Conservation (phyloP, 2,329 filamentous ascomycete genomes). For the Diaporthe humulicola region DNA sequence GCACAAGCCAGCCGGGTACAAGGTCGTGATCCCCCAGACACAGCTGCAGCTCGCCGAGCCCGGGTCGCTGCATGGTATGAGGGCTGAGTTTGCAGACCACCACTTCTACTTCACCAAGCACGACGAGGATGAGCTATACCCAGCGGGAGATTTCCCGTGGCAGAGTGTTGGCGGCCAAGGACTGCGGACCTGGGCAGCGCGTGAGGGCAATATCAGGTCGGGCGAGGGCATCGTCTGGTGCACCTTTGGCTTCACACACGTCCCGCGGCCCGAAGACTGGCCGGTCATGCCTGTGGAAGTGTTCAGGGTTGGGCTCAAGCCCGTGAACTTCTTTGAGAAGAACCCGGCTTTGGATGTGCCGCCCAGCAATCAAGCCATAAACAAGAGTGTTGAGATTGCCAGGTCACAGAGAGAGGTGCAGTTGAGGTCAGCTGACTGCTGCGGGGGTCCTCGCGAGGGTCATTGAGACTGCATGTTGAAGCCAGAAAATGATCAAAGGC, state of each 20-base stretch:
- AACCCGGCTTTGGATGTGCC: conserved; percentile 66
- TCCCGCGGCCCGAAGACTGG: conserved; percentile 75
- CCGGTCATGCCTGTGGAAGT: conserved; percentile 77
- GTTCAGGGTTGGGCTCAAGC: conserved; percentile 61
- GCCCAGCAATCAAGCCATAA: conserved; percentile 57
- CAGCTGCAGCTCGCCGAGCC: conserved; percentile 67
- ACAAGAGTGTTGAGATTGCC: conserved; percentile 51
- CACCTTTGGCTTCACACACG: conserved; percentile 68
- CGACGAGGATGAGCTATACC: conserved; percentile 53
- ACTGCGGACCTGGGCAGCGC: conserved; percentile 50
- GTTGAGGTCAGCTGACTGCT: conserved; percentile 21
- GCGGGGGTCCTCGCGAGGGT: not conserved
- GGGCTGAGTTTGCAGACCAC: conserved; percentile 54
- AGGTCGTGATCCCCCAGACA: conserved; percentile 67
- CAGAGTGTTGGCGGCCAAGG: conserved; percentile 54
- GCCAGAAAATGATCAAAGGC: not conserved
- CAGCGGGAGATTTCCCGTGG: conserved; percentile 54
- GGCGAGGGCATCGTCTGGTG: conserved; percentile 66
- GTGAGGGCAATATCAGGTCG: conserved; percentile 60
- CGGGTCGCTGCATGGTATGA: conserved; percentile 50
- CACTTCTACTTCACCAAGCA: conserved; percentile 53
- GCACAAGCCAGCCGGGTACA: conserved; percentile 67
- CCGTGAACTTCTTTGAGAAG: conserved; percentile 65
- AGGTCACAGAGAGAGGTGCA: conserved; percentile 31
- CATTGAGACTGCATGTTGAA: not conserved